Evolutionary conservation across 441 rosid genomes (phyloP).

Genomic region (Heliophila coronopifolia): DNA sequence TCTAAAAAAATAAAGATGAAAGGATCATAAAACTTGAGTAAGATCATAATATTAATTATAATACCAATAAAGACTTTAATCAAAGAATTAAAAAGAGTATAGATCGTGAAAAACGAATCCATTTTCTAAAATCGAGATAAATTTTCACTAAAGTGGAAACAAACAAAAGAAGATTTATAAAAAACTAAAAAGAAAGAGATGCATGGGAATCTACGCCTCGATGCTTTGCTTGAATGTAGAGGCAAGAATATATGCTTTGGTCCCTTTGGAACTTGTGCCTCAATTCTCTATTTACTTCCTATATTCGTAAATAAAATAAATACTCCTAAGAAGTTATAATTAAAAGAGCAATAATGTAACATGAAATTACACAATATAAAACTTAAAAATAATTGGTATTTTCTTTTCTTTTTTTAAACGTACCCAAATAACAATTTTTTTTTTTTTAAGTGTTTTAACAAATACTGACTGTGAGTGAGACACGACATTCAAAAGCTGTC

Average conservation of each 20-base stretch:
- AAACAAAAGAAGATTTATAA: slow-evolving; percentile 6
- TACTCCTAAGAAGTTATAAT: background rate
- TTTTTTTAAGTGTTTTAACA: no score
- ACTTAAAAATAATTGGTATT: no score
- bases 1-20: no score
- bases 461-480: slow-evolving; percentile 23
- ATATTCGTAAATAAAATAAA: background rate
- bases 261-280: slow-evolving; percentile 29
- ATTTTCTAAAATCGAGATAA: slow-evolving; percentile 3
- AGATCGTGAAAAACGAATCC: slow-evolving; percentile 14
- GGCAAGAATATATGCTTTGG: slow-evolving; percentile 33
- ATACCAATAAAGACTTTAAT: no score
- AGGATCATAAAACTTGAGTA: no score
- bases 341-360: background rate
- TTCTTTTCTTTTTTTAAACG: no score
- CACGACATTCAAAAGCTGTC: slow-evolving; percentile 28
- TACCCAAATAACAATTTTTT: no score
- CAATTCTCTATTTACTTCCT: slow-evolving; percentile 24
- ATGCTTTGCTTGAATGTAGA: slow-evolving; percentile 33
- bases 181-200: slow-evolving; percentile 8
- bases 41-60: no score
- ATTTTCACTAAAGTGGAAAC: slow-evolving; percentile 19
- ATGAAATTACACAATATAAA: no score
- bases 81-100: no score
- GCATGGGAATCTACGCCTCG: slow-evolving; percentile 34